Base-by-base conservation (phyloP, 2,329 filamentous ascomycete genomes). In the Xylaria sp. region DNA sequence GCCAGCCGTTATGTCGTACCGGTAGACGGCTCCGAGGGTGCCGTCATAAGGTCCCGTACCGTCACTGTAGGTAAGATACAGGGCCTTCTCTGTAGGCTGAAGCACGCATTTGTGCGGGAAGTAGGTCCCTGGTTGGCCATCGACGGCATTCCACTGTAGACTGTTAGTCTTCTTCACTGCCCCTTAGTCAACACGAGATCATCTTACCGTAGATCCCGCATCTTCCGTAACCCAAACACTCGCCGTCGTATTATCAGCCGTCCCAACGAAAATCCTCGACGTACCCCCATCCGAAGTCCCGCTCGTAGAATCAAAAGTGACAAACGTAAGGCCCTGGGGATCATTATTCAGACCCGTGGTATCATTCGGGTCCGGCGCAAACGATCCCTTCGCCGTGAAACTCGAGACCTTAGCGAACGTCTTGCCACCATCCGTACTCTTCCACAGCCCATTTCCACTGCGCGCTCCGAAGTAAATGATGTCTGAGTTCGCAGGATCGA, bases 401-500 rank as follows among this genome's bases (percentile, higher is more conserved):
- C 76, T 75, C 0, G 75, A 71, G 2, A 85, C 82, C 61, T 83
- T 81, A 23, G 69, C 65, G 69, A 82, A 85, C 9, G 77, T 81
- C 30, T 68, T 76, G n/a, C 82, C 83, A 10, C 76, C 79, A 62
- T 86, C 79, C 3, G 78, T 80, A 58, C 79, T 83, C 70, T 81
- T 83, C 78, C 80, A 85, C 2, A 86, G 73, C 2, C 83, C 83
- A 39, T 85, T 79, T 4, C 82, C 83, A 60, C 80, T 84, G 49
- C 83, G 76, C 1, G 83, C 81, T 2, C 83, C 83, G 58, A 84
- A 83, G 68, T 82, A 85, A 23, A 85, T 67, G 59, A 84, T 80
- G 34, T 80, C 76, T 44, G 81, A 79, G 65, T 83, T 81, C 51
- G 80, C 77, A 1, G 83, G 83, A 66, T 85, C 83, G 7, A 85